Evolutionary conservation across 2,329 filamentous ascomycete genomes (phyloP).

Genomic region (Fusarium setosum): DNA sequence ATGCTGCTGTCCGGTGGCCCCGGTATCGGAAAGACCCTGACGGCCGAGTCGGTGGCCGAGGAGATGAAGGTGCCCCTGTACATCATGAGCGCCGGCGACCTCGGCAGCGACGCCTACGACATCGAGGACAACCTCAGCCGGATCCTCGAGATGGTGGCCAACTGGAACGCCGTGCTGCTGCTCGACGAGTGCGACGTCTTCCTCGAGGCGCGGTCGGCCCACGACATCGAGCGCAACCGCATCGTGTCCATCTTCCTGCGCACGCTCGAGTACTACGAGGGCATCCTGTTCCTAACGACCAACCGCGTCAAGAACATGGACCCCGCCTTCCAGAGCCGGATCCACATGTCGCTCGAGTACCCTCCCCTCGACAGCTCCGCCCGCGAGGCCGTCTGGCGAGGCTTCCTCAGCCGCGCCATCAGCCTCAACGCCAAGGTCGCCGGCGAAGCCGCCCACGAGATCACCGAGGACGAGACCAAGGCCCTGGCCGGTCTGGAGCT

Average conservation of each 20-base stretch:
- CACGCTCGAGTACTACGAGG: conserved; percentile 60
- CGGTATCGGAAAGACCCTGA: conserved; percentile 63
- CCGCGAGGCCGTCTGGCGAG: conserved; percentile 52
- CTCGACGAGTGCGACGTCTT: conserved; percentile 56
- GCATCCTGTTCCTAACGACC: conserved; percentile 61
- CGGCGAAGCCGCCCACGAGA: conserved; percentile 45
- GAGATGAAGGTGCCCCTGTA: conserved; percentile 61
- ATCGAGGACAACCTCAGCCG: conserved; percentile 70
- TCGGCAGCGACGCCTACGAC: conserved; percentile 73
- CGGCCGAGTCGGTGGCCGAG: conserved; percentile 62
- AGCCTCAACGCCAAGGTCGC: conserved; percentile 24
- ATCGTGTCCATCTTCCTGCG: conserved; percentile 54
- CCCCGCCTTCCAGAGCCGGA: conserved; percentile 58
- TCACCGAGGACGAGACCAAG: conserved; percentile 46
- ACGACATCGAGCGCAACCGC: conserved; percentile 49
- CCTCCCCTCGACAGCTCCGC: conserved; percentile 52
- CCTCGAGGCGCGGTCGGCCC: conserved; percentile 50
- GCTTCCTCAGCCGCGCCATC: conserved; percentile 51
- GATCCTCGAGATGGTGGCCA: conserved; percentile 73
- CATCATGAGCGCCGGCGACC: conserved; percentile 71
- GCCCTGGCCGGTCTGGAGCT: conserved; percentile 54
- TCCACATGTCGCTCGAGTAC: conserved; percentile 62
- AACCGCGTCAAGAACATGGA: conserved; percentile 60
- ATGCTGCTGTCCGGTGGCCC: conserved; percentile 60
- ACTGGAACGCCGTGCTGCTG: conserved; percentile 55